These are phyloP conservation scores for Scenedesmus sp. DNA, from an alignment of 163 green algal species.

Conservation along the genomic window DNA sequence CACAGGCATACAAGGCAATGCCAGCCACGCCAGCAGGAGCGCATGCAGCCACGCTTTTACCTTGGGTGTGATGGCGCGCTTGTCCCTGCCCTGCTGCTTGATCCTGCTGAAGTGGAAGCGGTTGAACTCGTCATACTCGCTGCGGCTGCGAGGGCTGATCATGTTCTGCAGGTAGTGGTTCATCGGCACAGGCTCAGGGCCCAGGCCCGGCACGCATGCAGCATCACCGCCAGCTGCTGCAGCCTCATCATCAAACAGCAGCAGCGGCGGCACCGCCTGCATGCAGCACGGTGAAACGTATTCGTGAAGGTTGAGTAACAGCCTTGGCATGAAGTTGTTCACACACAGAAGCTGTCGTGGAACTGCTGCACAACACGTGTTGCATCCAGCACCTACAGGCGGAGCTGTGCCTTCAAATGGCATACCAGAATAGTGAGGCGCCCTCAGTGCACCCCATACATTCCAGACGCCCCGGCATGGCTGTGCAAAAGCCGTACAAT, in stretches of 20 bases:
- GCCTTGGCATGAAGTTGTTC: not conserved
- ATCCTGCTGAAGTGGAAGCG: slow-evolving; percentile 65
- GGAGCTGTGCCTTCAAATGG: no score
- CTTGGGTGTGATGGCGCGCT: slow-evolving; percentile 55
- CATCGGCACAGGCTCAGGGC: slow-evolving; percentile 22
- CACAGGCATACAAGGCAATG: not conserved
- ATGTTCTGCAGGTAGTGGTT: slow-evolving; percentile 59
- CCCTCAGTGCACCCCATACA: not conserved
- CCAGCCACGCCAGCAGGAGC: not conserved
- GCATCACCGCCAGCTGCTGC: not conserved
- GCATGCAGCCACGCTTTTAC: not conserved
- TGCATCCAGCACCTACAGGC: no score
- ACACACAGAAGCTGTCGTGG: no score
- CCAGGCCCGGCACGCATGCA: not conserved
- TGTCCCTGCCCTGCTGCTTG: slow-evolving; percentile 42
- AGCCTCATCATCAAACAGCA: not conserved
- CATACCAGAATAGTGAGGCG: no score
- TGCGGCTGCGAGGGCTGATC: slow-evolving; percentile 51
- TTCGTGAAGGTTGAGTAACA: no score
- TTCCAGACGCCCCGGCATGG: not conserved
- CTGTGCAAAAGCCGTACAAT: not conserved
- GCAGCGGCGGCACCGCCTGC: slow-evolving; percentile 15
- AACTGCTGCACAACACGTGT: no score
- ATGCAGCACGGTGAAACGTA: not conserved
- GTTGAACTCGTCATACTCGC: slow-evolving; percentile 73